A percentile compares a stretch with the other conserved stretches of the same genome.
Conservation (phyloP, 139 green algal genomes). For the Raphidocelis subcapitata region DNA sequence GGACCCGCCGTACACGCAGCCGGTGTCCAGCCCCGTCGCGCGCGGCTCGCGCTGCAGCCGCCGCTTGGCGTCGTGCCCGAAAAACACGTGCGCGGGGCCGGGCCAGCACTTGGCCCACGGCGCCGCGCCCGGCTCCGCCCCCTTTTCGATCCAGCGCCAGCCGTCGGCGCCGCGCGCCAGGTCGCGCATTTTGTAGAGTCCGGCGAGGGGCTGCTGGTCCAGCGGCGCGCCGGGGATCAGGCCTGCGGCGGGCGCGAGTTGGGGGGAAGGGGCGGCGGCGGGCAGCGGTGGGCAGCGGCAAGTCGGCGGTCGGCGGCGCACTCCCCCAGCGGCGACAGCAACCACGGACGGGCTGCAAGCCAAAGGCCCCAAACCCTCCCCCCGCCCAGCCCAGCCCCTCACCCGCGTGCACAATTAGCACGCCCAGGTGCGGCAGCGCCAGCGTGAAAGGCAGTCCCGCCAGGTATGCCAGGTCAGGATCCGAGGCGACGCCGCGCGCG, state of each 20-base stretch:
- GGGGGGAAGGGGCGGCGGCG: too few species aligned
- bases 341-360: too few species aligned
- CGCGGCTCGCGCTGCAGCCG: constrained; percentile 34
- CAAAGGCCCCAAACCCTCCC: too few species aligned
- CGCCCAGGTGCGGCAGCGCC: constrained; percentile 4
- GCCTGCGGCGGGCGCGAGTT: constrained; percentile 22
- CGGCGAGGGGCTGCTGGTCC: constrained; percentile 40
- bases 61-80: constrained; percentile 68
- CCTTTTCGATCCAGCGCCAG: too few species aligned
- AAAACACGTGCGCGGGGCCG: constrained; percentile 68
- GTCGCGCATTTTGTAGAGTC: constrained; percentile 50
- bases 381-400: too few species aligned
- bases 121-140: neutral
- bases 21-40: constrained; percentile 78
- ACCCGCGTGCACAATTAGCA: constrained; percentile 32
- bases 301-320: too few species aligned
- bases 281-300: too few species aligned
- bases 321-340: too few species aligned
- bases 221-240: constrained; percentile 44
- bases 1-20: constrained; percentile 71
- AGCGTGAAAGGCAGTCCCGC: constrained; percentile 23
- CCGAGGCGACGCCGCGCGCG: neutral
- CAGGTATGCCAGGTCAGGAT: constrained; percentile 12
- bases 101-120: constrained; percentile 48
- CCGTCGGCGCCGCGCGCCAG: constrained; percentile 15